phyloP scores from a whole-genome alignment of 2,329 filamentous ascomycete genomes.

The Arthroderma sp. region DNA sequence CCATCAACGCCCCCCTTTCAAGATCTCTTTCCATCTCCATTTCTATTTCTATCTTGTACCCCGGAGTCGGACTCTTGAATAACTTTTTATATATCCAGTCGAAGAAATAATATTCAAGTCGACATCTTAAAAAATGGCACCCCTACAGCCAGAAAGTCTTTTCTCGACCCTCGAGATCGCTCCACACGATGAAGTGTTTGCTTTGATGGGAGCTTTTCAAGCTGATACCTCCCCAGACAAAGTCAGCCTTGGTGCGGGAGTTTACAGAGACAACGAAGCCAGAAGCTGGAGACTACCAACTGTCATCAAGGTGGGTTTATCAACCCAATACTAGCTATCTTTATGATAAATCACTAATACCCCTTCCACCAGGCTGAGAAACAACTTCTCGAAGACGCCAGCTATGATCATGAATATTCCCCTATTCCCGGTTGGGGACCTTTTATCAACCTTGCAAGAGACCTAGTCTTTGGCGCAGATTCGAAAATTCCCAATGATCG shows the following conservation, averaged over 20 bases:
- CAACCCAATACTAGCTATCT: no score
- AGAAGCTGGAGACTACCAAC: slow-evolving; percentile 27
- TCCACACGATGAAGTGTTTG: slow-evolving; percentile 14
- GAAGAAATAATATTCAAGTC: no score
- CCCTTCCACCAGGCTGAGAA: slow-evolving; percentile 55
- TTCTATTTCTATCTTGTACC: no score
- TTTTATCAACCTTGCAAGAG: slow-evolving; percentile 76
- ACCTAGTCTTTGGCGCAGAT: slow-evolving; percentile 58
- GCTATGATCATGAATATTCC: slow-evolving; percentile 92
- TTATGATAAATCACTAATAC: background rate
- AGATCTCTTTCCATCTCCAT: no score
- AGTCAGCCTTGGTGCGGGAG: slow-evolving; percentile 28
- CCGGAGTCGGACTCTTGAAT: no score
- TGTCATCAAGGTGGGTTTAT: slow-evolving; percentile 18
- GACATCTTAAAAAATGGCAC: slow-evolving; percentile 6
- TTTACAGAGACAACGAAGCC: slow-evolving; percentile 28
- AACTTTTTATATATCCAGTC: no score
- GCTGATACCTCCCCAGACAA: slow-evolving; percentile 19
- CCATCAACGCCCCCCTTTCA: no score
- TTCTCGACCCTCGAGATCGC: slow-evolving; percentile 10
- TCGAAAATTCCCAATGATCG: slow-evolving; percentile 17
- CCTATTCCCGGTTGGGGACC: slow-evolving; percentile 75
- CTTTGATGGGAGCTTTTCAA: slow-evolving; percentile 15
- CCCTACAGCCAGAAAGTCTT: slow-evolving; percentile 10
- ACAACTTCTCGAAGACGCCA: slow-evolving; percentile 67